Evolutionary conservation across 805 yeast genomes (phyloP), one percentile per base, ranked within the genome.

Genomic region (Saccharomycopsis oosterbeekiorum): DNA sequence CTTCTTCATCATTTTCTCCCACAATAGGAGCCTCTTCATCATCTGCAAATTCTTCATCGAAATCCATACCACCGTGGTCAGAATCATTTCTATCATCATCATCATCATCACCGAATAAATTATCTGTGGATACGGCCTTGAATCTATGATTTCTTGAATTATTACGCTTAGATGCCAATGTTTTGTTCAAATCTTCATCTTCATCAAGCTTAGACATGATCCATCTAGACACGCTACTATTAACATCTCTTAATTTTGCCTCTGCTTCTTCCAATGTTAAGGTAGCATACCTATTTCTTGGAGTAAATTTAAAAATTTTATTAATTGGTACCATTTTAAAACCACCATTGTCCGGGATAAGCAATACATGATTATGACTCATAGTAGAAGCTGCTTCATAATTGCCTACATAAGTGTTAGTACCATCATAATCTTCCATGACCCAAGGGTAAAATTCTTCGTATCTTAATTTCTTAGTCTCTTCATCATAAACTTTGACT

Each of bases 391-490:
- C 86, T 1, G 97, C 98, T 75, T 94, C 99, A 74, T 89, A 94
- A 67, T 86, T 88, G 42, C 98, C 97, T 19, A 92, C 97, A 88
- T 89, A 94, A 0, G 96, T 93, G 70, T 94, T 93, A 64, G 83
- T 80, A 55, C 96, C 97, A 69, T 91, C 97, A 71, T 88, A 93
- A 74, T 94, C 99, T 75, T 94, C 99, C 79, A 94, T 76, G 17
- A 94, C 96, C 99, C 99, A 94, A 0, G 99, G 99, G 68, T 89
- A 93, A 71, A 86, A 89, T 74, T 94, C 99, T 74, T 94, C 99
- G 70, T 93, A 94, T 70, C 98, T 80, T 65, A 94, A 76, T 69
- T 84, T 86, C 65, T 93, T 81, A 64, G 89, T 92, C 9, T 82
- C 82, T 67, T 92, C 98, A 69, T 90, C 90, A 70, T 89, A 83